Evolutionary conservation across 345 rosid species (phyloP), one percentile per base, ranked within the genome.

Genomic region (Syzygium aromaticum): DNA sequence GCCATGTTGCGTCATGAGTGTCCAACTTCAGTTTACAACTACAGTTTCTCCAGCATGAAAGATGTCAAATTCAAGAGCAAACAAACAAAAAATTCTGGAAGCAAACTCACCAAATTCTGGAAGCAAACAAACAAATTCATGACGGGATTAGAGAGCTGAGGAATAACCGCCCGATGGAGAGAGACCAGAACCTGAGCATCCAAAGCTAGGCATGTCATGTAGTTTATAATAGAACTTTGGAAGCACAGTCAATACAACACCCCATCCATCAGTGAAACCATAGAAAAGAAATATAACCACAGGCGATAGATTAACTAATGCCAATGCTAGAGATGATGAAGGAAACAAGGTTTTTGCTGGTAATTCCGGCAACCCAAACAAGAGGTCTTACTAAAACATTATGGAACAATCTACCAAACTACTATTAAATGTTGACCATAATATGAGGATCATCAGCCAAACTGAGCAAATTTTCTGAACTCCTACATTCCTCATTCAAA

Each of bases 131-230:
- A 96, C 99, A 95, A 90, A 91, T 96, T 90, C 92, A 95, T 93
- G 57, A 91, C 54, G 51, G 98, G 95, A 91, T 94, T 96, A 86
- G 98, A 92, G 61, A 95, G 90, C 86, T 92, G 89, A 78, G 95
- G 97, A 77, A 97, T 94, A 87, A 97, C 98, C 28, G 92, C 88
- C 91, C 91, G 91, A 90, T 94, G 94, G 86, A 96, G 93, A 90
- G 89, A 87, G 86, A 92, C 93, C 59, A 97, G 98, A 91, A 95
- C 99, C 99, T 97, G 92, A 43, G 86, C 85, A 92, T 87, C 87
- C 91, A 87, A 86, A 56, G 15, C 0, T 57, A 25, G 2, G 28
- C 28, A 57, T 57, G 63, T 57, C 63, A 56, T 56, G 8, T 56
- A 56, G 12, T 23, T 56, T 22, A 56, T 19, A 56, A 56, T 56